Evolutionary conservation across 148 eudicot genomes (phyloP).

Genomic region (Rhododendron griersonianum): DNA sequence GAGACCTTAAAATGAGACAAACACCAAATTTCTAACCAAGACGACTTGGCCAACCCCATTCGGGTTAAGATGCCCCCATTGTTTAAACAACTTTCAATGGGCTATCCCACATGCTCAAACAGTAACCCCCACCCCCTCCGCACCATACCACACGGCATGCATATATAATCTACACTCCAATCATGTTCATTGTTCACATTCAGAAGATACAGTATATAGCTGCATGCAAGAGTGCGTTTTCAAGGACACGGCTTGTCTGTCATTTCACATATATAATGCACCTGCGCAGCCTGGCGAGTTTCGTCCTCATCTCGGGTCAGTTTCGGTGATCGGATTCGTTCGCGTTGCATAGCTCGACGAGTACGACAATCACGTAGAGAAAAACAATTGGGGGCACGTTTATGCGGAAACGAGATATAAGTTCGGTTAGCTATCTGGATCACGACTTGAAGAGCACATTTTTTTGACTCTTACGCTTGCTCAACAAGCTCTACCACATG

Average conservation of each 20-base stretch:
- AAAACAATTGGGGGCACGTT: neutral
- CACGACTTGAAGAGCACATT: neutral
- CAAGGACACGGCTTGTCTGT: neutral
- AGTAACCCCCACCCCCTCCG: neutral
- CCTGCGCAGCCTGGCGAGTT: neutral
- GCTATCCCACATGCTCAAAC: neutral
- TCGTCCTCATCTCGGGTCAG: neutral
- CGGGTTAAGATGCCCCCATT: neutral
- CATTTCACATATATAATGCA: neutral
- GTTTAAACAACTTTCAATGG: neutral
- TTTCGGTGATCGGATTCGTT: neutral
- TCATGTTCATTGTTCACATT: neutral
- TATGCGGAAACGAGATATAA: too few species aligned
- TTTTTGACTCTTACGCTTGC: too few species aligned
- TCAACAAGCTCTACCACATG: neutral
- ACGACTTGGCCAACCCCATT: too few species aligned
- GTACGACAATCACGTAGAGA: neutral
- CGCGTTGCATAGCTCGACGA: too few species aligned
- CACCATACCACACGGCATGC: neutral
- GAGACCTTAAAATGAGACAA: fast-evolving
- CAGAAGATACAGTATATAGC: neutral
- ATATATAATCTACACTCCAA: neutral
- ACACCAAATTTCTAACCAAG: fast-evolving
- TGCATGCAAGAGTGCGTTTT: neutral
- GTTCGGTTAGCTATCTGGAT: neutral